Evolutionary conservation across 2,329 filamentous ascomycete species (phyloP).

Genomic region (Nemania bipapillata): DNA sequence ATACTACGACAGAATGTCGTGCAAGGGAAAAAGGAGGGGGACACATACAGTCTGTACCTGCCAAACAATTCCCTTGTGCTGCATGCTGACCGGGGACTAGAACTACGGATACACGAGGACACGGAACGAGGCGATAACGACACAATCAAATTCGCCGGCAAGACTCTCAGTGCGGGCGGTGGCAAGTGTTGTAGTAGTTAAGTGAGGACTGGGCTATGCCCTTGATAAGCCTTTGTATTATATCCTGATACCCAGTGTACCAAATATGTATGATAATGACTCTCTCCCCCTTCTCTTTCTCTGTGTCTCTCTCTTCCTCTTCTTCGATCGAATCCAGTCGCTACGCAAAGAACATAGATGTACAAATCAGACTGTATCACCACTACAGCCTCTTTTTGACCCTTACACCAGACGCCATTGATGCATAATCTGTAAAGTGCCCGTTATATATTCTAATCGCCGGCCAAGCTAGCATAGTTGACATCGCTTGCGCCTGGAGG

Average conservation of each 20-base stretch:
- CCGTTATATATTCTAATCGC: conserved; percentile 67
- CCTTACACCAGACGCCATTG: conserved; percentile 50
- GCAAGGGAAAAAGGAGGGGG: conserved; percentile 72
- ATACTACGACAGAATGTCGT: conserved; percentile 87
- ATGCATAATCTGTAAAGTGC: conserved; percentile 39
- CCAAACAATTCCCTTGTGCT: not conserved
- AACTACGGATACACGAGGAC: conserved; percentile 86
- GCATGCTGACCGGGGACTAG: conserved; percentile 58
- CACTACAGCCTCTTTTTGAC: conserved; percentile 16
- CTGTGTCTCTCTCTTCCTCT: no score
- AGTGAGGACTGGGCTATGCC: conserved; percentile 21
- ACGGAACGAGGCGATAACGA: conserved; percentile 96
- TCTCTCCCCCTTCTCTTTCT: no score
- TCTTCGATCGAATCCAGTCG: conserved; percentile 10
- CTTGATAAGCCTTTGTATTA: conserved; percentile 42
- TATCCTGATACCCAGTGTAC: conserved; percentile 48
- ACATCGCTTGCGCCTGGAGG: conserved; percentile 83
- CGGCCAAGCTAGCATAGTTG: conserved; percentile 85
- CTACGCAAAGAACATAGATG: conserved; percentile 30
- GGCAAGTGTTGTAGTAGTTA: conserved; percentile 45
- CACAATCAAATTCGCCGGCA: conserved; percentile 74
- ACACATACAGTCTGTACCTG: conserved; percentile 69
- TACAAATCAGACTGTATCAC: conserved; percentile 34
- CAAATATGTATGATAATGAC: conserved; percentile 38
- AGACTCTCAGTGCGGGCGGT: conserved; percentile 46